phyloP scores from a whole-genome alignment of 768 basidiomycete genomes.

The Candolleomyces aberdarensis region DNA sequence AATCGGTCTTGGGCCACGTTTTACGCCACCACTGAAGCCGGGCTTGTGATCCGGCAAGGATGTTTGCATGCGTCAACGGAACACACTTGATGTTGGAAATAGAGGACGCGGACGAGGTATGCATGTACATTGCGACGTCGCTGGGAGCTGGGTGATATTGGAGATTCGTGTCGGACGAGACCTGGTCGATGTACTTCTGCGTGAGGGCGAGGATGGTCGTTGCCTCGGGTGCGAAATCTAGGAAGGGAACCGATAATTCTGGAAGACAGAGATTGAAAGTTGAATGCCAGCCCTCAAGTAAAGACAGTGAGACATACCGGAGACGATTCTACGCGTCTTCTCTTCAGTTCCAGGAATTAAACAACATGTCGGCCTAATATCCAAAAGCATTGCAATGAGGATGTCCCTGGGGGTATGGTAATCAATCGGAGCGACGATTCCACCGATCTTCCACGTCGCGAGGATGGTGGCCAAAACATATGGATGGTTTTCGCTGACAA shows the following conservation, averaged over 20 bases:
- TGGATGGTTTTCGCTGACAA: constrained; percentile 33
- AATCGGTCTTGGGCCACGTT: constrained; percentile 23
- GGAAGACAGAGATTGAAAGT: background rate
- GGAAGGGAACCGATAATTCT: constrained; percentile 18
- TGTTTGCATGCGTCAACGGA: constrained; percentile 25
- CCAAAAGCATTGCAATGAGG: constrained; percentile 27
- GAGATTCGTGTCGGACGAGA: constrained; percentile 18
- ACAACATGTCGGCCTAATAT: constrained; percentile 25
- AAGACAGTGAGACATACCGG: constrained; percentile 14
- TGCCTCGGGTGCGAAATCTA: constrained; percentile 19
- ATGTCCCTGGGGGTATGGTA: constrained; percentile 28
- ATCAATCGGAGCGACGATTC: constrained; percentile 30
- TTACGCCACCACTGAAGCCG: constrained; percentile 27
- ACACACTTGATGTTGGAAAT: constrained; percentile 32
- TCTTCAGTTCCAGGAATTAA: constrained; percentile 21
- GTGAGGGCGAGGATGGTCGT: constrained; percentile 26
- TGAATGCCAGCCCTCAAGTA: background rate
- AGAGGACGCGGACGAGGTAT: constrained; percentile 34
- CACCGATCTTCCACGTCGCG: constrained; percentile 33
- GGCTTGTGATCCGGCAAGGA: constrained; percentile 21
- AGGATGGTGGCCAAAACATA: constrained; percentile 27
- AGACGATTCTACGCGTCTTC: constrained; percentile 17
- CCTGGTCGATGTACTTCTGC: constrained; percentile 24
- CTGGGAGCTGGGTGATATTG: constrained; percentile 13
- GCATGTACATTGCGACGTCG: constrained; percentile 26